These are phyloP conservation scores for Shiraia sp. DNA, from an alignment of 2,329 filamentous ascomycete genomes.

Conservation along the genomic window DNA sequence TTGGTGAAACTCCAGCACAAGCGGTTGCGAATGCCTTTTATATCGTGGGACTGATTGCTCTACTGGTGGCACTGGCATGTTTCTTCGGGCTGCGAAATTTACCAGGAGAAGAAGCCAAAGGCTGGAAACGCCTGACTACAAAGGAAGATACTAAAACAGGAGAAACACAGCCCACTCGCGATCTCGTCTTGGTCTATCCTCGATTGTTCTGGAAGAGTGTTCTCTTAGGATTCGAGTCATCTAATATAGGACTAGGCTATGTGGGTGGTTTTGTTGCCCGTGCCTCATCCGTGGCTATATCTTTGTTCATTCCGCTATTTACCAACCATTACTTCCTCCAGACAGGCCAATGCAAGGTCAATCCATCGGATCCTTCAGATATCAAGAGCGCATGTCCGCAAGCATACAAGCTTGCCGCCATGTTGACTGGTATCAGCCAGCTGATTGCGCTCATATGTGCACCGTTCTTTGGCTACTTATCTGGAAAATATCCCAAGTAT, in stretches of 20 bases:
- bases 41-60: conserved; percentile 73
- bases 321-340: conserved; percentile 88
- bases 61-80: conserved; percentile 74
- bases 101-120: conserved; percentile 77
- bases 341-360: conserved; percentile 73
- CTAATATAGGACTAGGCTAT: conserved; percentile 83
- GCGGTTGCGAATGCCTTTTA: conserved; percentile 88
- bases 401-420: conserved; percentile 85
- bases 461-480: conserved; percentile 83
- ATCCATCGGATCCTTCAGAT: conserved; percentile 54
- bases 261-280: conserved; percentile 92
- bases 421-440: conserved; percentile 87
- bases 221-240: conserved; percentile 71
- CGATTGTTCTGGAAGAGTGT: conserved; percentile 48
- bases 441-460: conserved; percentile 82
- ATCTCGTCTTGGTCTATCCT: conserved; percentile 61
- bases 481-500: conserved; percentile 65
- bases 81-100: conserved; percentile 73
- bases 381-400: conserved; percentile 83
- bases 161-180: conserved; percentile 48
- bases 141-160: conserved; percentile 26
- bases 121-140: conserved; percentile 56
- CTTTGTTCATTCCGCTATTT: conserved; percentile 89
- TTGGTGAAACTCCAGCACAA: conserved; percentile 71
- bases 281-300: conserved; percentile 92